Evolutionary conservation across 805 yeast genomes (phyloP).

Genomic region (Diddensiella caesifluorescens): DNA sequence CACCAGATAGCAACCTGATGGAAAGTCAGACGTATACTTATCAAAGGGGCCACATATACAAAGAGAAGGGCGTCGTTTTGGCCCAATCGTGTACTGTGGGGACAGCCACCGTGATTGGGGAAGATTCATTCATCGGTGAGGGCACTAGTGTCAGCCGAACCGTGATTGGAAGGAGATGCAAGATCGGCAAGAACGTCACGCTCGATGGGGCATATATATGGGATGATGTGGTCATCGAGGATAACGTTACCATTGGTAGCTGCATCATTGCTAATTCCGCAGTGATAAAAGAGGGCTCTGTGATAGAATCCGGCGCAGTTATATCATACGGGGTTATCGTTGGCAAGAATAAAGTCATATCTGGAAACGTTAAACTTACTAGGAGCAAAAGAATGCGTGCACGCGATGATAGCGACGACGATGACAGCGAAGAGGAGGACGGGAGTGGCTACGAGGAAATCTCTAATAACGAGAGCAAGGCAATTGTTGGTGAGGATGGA

Average conservation of each 20-base stretch:
- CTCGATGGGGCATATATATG: constrained; percentile 78
- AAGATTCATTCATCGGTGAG: constrained; percentile 70
- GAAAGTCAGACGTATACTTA: constrained; percentile 70
- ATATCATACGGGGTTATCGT: constrained; percentile 71
- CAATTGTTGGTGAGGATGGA: constrained; percentile 39
- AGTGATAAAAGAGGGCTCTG: constrained; percentile 46
- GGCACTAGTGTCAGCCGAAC: constrained; percentile 61
- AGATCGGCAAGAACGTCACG: constrained; percentile 69
- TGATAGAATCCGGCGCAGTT: constrained; percentile 64
- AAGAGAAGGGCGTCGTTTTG: constrained; percentile 79
- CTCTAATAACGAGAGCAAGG: constrained; percentile 7
- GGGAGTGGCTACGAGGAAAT: constrained; percentile 14
- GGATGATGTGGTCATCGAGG: constrained; percentile 74
- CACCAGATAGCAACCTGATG: constrained; percentile 75
- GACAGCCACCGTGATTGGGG: constrained; percentile 76
- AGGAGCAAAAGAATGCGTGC: constrained; percentile 24
- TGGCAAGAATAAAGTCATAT: constrained; percentile 47
- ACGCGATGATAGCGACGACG: constrained; percentile 34
- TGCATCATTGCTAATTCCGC: constrained; percentile 70
- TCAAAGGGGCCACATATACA: constrained; percentile 81
- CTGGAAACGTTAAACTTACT: constrained; percentile 22
- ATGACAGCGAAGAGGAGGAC: constrained; percentile 17
- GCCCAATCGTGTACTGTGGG: constrained; percentile 91
- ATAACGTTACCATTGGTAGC: constrained; percentile 51
- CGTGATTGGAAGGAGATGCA: constrained; percentile 81